phyloP scores from a whole-genome alignment of 352 stramenopile genomes.

The Phytopythium cucurbitacearum region DNA sequence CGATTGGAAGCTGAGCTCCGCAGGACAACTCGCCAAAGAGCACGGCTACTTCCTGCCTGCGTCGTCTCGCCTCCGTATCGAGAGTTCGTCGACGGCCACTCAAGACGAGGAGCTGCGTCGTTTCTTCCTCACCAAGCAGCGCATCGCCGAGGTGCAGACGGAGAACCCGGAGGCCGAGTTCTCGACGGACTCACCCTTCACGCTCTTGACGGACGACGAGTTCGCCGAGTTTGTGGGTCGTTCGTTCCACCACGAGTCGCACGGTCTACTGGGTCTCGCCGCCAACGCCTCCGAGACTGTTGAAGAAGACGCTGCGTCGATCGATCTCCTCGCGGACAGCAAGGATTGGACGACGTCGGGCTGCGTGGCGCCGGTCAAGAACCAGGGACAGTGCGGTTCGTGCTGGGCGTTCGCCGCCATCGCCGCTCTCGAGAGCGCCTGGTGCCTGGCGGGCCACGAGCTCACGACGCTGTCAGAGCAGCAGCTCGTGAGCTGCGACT shows the following conservation, averaged over 20 bases:
- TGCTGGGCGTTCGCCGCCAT: conserved; percentile 97
- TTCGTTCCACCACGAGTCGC: conserved; percentile 24
- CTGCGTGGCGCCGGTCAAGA: conserved; percentile 83
- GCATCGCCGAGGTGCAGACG: conserved; percentile 40
- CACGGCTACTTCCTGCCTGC: conserved; percentile 32
- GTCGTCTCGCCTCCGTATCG: neutral
- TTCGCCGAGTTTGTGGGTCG: conserved; percentile 47
- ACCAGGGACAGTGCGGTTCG: conserved; percentile 96
- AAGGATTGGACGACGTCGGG: conserved; percentile 62
- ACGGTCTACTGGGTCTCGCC: conserved; percentile 1
- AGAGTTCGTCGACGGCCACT: neutral
- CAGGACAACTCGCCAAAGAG: conserved; percentile 40
- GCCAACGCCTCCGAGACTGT: neutral
- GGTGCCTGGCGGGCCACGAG: conserved; percentile 71
- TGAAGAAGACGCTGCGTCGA: neutral
- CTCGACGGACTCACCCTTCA: conserved; percentile 65
- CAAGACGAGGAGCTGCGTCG: conserved; percentile 46
- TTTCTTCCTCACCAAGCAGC: conserved; percentile 59
- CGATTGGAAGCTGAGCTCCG: conserved; percentile 46
- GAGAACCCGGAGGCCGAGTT: conserved; percentile 60
- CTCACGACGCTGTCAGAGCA: conserved; percentile 90
- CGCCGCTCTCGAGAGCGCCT: conserved; percentile 87
- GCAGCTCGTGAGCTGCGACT: conserved; percentile 91
- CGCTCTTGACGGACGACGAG: conserved; percentile 67
- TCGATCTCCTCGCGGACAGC: conserved; percentile 7